Evolutionary conservation across 2,329 filamentous ascomycete genomes (phyloP), one percentile per base, ranked within the genome.

Genomic region (Ascochyta fabae): DNA sequence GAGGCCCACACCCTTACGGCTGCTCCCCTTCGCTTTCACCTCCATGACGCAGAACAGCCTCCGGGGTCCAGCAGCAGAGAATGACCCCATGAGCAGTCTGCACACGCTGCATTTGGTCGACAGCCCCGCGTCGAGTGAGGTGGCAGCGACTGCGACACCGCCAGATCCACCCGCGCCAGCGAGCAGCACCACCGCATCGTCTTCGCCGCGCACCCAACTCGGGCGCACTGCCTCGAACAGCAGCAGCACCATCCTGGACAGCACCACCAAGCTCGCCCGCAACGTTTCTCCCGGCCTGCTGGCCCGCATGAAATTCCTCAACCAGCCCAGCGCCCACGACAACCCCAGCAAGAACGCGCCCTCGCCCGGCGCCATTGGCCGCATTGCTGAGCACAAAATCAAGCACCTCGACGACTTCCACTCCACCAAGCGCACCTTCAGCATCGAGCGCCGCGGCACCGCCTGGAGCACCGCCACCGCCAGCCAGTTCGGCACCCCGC

Each of bases 301-400:
- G 61, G 74, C 74, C 48, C 77, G 78, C 65, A 77, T 80, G 68
- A 74, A 75, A 51, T 75, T 76, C 52, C 71, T 81, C 53, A 75
- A 78, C 68, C 67, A 74, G 54, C 67, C 66, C 62, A 72, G 73
- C 29, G 5, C 29, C 53, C 67, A 60, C 58, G 64, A 61, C 63
- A 49, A 52, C 29, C 59, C 84, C 53, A 74, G 65, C 76, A 59
- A 70, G 75, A 56, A 48, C 29, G 55, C 53, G 24, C 44, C 54
- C 8, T 26, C 54, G 27, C 41, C 38, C 29, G 44, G 52, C 23
- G 38, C 72, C 71, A 81, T 91, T 67, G 88, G 88, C 62, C 86
- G 88, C 57, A 85, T 92, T 50, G 82, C 88, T 66, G 86, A 91
- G 74, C 81, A 87, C 62, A 88, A 91, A 67, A 81, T 92, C 54